Evolutionary conservation across 805 yeast species (phyloP), one percentile per base, ranked within the genome.

Genomic region (Saturnispora dispora): DNA sequence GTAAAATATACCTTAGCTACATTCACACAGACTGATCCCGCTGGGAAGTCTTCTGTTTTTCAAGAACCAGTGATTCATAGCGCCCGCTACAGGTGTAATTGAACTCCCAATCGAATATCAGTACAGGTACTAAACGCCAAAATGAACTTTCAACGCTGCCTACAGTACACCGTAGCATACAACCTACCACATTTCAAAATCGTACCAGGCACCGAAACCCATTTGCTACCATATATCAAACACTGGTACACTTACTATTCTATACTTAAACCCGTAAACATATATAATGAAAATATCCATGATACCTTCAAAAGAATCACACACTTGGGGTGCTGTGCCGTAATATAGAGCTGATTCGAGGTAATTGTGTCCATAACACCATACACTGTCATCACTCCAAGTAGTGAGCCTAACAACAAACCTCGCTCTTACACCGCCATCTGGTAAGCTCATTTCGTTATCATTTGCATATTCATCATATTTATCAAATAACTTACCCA

Each of bases 331-430:
- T 18, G 82, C 70, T 7, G 46, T 45, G n/a, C 63, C 4, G 78
- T 65, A 2, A 84, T 73, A 61, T 79, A 83, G 0, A 85, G 77
- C 63, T 84, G 86, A 40, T 84, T 71, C 0, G 82, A 83, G 50
- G 89, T 88, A 13, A 77, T 72, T 0, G 85, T 66, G 60, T 84
- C 85, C 64, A 82, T 71, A 28, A 85, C 57, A 1, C 95, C 95
- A 61, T 83, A 78, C 4, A 77, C 72, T 44, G 77, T 75, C 4
- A 79, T 61, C 53, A 80, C 66, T 3, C 87, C 86, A 40, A 79
- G 63, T 58, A 79, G 78, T 0, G 82, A 73, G 2, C 85, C 85
- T 57, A 0, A 79, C 77, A 1, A 78, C 82, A 3, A 64, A 50
- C 73, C 83, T 79, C 0, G 88, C 88, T 53, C 63, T 57, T 18